Base-by-base conservation (phyloP, 2,329 filamentous ascomycete genomes). In the Colletotrichum magnum region DNA sequence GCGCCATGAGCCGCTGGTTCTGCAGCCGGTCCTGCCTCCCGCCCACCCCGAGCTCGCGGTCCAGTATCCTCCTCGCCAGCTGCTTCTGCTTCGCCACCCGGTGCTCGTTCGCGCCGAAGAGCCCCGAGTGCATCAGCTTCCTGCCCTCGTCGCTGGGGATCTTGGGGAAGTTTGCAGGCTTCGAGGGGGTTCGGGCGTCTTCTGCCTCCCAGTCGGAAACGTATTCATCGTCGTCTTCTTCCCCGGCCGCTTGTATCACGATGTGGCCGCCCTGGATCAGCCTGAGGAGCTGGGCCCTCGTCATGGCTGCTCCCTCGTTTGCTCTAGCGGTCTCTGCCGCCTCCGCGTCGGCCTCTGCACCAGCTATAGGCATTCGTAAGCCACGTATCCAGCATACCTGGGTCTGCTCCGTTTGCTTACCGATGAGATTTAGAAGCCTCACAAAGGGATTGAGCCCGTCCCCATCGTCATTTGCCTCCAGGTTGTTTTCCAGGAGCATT, bases 51-150 rank as follows among this genome's bases (percentile, higher is more conserved):
- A 98, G 80, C 78, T 98, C 94, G 52, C 95, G 89, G 78, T 93
- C 93, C 73, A 98, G 86, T 71, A 98, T 85, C 53, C 92, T 88
- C 65, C 89, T 87, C 12, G 91, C 87, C 18, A 97, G 79, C 71
- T 89, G 87, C 77, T 90, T 89, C 39, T 54, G 61, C 77, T 82
- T 88, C 70, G 76, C 84, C 69, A 80, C 85, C 72, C 83, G 83
- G 74, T 84, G 83, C 52, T 92, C 87, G 66, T 90, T 92, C 18
- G 85, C 85, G 41, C 95, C 95, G 80, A 98, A 98, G 2, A 84
- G 85, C 1, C 95, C 95, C 36, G 91, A 92, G 47, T 89, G 85
- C 94, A 98, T 97, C 70, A 98, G 83, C 73, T 92, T 89, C 57
- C 81, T 85, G 7, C 96, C 95, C 71, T 89, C 86, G 12, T 93